Percentiles rank a stretch among this genome's conserved stretches.
Evolutionary conservation across 805 yeast genomes (phyloP).

Genomic region (Starmerella scarabaei): DNA sequence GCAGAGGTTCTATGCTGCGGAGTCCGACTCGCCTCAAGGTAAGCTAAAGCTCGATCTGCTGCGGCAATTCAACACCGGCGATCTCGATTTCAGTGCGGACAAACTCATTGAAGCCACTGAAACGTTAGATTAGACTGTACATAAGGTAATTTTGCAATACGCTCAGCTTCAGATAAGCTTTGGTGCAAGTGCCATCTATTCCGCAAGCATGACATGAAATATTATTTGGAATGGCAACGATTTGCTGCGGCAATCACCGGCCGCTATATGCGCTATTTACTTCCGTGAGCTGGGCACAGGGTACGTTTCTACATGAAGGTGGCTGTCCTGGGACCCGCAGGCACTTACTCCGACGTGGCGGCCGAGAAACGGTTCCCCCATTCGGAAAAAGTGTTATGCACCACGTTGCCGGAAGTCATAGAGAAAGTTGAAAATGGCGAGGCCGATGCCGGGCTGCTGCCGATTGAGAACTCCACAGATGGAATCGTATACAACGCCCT

Average conservation of each 20-base stretch:
- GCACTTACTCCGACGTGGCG: slow-evolving; percentile 86
- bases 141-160: neutral
- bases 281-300: too few relatives aligned
- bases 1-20: slow-evolving; percentile 44
- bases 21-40: slow-evolving; percentile 28
- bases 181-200: too few relatives aligned
- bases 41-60: slow-evolving; percentile 45
- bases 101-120: slow-evolving; percentile 59
- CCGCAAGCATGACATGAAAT: too few relatives aligned
- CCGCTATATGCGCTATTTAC: too few relatives aligned
- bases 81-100: slow-evolving; percentile 51
- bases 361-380: slow-evolving; percentile 13
- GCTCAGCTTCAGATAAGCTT: too few relatives aligned
- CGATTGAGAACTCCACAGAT: slow-evolving; percentile 87
- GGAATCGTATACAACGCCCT: slow-evolving; percentile 84
- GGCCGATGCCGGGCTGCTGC: slow-evolving; percentile 67
- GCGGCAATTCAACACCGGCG: slow-evolving; percentile 57
- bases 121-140: slow-evolving; percentile 39
- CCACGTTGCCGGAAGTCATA: slow-evolving; percentile 45
- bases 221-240: too few relatives aligned
- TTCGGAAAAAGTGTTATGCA: slow-evolving; percentile 20
- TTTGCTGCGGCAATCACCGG: too few relatives aligned
- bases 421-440: slow-evolving; percentile 33
- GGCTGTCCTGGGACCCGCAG: slow-evolving; percentile 78
- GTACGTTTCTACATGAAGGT: too few relatives aligned